Evolutionary conservation across 176 grass and related monocot genomes (phyloP).

Genomic region (Alopecurus myosuroides): DNA sequence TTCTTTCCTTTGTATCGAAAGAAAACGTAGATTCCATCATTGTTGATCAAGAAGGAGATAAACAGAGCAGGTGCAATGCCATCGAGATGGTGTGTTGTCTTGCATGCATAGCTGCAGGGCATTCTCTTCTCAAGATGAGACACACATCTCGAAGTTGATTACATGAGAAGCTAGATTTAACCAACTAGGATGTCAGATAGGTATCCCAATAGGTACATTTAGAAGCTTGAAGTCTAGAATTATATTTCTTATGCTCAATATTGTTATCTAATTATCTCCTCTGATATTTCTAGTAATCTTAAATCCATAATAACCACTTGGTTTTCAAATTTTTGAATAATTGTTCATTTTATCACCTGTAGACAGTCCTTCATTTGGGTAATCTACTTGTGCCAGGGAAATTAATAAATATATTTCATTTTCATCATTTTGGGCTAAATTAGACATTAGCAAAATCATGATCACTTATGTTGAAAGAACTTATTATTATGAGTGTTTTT

Average conservation of each 20-base stretch:
- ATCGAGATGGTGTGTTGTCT: too few species aligned
- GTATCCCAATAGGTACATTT: neutral
- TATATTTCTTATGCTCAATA: neutral
- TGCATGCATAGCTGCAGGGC: neutral
- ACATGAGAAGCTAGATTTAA: neutral
- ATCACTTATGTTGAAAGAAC: neutral
- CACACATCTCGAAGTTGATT: neutral
- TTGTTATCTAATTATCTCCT: too few species aligned
- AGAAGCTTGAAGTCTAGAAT: neutral
- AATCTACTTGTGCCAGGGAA: neutral
- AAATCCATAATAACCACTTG: too few species aligned
- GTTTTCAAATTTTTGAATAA: too few species aligned
- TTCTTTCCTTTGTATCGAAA: too few species aligned
- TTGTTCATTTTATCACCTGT: neutral
- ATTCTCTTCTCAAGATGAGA: neutral
- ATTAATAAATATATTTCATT: neutral
- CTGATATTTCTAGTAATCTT: neutral
- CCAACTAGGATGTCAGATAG: neutral
- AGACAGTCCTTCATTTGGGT: neutral
- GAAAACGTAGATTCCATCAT: neutral
- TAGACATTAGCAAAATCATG: neutral
- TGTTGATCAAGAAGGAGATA: too few species aligned
- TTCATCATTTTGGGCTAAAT: neutral
- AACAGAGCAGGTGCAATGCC: too few species aligned
- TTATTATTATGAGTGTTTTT: neutral